These are phyloP conservation scores for Magnolia sinica DNA, from an alignment of 164 flowering plant species.

Conservation along the genomic window DNA sequence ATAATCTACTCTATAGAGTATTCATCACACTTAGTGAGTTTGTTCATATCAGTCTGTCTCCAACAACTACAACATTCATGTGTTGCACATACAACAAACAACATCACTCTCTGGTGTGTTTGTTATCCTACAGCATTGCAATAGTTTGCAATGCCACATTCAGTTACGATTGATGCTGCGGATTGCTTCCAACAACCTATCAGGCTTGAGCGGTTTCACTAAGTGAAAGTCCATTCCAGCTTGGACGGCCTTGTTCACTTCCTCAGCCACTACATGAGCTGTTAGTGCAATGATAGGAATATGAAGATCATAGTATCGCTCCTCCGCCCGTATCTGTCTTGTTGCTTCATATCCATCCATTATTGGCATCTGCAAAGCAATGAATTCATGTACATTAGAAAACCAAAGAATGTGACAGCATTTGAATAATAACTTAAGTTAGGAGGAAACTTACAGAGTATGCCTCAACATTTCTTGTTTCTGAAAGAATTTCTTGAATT, in stretches of 20 bases:
- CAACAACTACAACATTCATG: too few species aligned
- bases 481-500: too few species aligned
- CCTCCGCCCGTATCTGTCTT: conserved; percentile 37
- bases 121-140: background rate
- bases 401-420: too few species aligned
- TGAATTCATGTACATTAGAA: background rate
- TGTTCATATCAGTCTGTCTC: too few species aligned
- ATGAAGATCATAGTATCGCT: conserved; percentile 29
- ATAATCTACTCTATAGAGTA: too few species aligned
- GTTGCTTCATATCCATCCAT: conserved; percentile 66
- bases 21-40: too few species aligned
- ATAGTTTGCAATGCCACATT: background rate
- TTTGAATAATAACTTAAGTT: too few species aligned
- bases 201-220: conserved; percentile 30
- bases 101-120: background rate
- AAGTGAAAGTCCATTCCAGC: conserved; percentile 63
- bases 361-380: conserved; percentile 45
- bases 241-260: conserved; percentile 13
- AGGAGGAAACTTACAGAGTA: too few species aligned
- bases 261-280: conserved; percentile 30
- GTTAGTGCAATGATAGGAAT: conserved; percentile 60
- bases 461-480: too few species aligned
- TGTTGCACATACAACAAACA: background rate
- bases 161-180: background rate
- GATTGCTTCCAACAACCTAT: conserved; percentile 23